These are phyloP conservation scores for Mimosa pudica DNA, from an alignment of 306 rosid species.

Conservation along the genomic window DNA sequence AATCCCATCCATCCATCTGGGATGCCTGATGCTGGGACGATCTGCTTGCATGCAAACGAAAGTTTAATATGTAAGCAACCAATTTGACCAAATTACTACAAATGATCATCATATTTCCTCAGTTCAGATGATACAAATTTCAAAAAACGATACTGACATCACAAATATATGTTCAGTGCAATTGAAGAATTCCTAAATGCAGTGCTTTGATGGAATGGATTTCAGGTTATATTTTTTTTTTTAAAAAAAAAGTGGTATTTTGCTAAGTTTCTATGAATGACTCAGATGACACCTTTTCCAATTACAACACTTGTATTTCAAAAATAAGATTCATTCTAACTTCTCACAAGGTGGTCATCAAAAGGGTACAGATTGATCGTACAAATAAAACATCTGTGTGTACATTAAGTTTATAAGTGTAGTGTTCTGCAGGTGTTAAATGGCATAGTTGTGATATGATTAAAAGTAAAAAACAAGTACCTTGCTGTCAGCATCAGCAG, in stretches of 20 bases:
- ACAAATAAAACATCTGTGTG: not conserved
- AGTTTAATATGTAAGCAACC: not conserved
- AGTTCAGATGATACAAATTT: not conserved
- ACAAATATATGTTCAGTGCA: not conserved
- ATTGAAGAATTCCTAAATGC: not conserved
- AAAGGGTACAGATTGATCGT: not conserved
- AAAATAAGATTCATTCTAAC: not conserved
- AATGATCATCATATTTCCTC: not conserved
- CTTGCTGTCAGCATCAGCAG: constrained; percentile 74
- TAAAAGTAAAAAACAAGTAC: constrained; percentile 26
- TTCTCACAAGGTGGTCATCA: not conserved
- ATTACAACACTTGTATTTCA: not conserved
- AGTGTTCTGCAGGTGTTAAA: not conserved
- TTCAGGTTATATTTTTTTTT: too few species aligned
- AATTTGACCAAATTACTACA: not conserved
- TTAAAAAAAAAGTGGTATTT: too few species aligned
- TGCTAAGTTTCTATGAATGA: not conserved
- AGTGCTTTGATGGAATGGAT: too few species aligned
- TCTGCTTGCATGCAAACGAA: constrained; percentile 37
- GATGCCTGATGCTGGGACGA: constrained; percentile 62
- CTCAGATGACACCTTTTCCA: not conserved
- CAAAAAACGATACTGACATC: not conserved
- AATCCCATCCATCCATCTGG: constrained; percentile 85
- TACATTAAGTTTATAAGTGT: too few species aligned
- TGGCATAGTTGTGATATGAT: not conserved